Percentiles rank a stretch among this genome's conserved stretches.
Conservation (phyloP, 179 eudicot genomes). For the Amaranthus tricolor region DNA sequence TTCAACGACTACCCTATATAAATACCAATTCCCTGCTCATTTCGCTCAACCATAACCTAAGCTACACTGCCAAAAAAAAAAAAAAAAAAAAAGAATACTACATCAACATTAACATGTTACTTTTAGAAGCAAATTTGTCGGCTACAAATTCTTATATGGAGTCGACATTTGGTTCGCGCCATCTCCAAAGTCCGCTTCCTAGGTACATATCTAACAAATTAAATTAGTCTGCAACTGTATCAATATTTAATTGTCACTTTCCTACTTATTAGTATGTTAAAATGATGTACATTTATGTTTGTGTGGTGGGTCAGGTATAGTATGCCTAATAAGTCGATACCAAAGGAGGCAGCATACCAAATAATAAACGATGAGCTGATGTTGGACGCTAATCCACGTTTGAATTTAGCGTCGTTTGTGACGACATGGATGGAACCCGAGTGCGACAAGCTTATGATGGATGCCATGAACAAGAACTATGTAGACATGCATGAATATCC, state of each 20-base stretch:
- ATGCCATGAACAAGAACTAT: constrained; percentile 44
- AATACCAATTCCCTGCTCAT: not conserved
- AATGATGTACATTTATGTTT: not conserved
- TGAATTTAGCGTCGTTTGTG: constrained; percentile 45
- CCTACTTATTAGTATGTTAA: no score
- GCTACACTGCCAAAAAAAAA: not conserved
- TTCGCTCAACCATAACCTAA: not conserved
- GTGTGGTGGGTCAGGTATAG: constrained; percentile 22
- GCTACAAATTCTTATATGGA: constrained; percentile 16
- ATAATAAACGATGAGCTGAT: constrained; percentile 48
- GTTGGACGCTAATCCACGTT: constrained; percentile 44
- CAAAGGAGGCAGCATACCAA: constrained; percentile 49
- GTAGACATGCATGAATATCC: constrained; percentile 55
- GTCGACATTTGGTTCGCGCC: constrained; percentile 26
- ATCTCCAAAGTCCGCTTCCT: constrained; percentile 22
- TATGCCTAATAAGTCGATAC: constrained; percentile 33
- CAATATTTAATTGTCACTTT: no score
- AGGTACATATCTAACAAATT: not conserved
- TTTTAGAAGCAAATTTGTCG: not conserved
- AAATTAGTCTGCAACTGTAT: no score
- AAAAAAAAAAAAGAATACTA: not conserved
- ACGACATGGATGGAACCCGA: constrained; percentile 52
- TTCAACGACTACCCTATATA: not conserved
- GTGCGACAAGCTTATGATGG: constrained; percentile 47
- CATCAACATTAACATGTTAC: constrained; percentile 9